Evolutionary conservation across 306 rosid genomes (phyloP), one percentile per base, ranked within the genome.

Genomic region (Gleditsia sinensis): DNA sequence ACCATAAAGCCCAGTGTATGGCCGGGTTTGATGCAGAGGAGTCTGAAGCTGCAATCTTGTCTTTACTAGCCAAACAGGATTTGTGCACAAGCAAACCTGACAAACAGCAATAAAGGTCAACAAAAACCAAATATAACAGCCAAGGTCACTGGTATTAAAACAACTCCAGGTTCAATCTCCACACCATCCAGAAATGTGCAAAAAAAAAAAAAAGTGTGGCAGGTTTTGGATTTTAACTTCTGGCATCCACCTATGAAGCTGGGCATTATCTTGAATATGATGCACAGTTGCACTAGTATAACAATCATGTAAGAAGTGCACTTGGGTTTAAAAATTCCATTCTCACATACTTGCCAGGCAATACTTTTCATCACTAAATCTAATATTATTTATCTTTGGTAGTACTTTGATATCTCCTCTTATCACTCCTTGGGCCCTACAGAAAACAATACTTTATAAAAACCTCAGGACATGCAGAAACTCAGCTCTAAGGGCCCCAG

Each of bases 11-110:
- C 99, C 97, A 58, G 88, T 78, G 84, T 94, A 90, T 32, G 96
- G 98, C 24, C 33, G 96, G 21, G 89, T 81, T 86, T 90, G 98
- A 90, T 90, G 90, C 81, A 90, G 88, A 75, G 96, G 98, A 81
- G 83, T 90, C 85, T 94, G 99, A 84, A 94, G 99, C 88, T 94
- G 97, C 88, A 94, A 72, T 87, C 99, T 88, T 79, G 98, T 94
- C 81, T 94, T 94, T 58, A 94, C 97, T 17, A 94, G 89, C 98
- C 99, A 92, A 64, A 92, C 76, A 58, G 98, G 99, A 82, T 92
- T 88, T 39, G 99, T 94, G 82, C 90, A 94, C 59, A 94, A 86
- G 79, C 84, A 87, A 70, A 92, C 97, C 97, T 94, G 85, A 69
- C 55, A 74, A 81, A 64, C 33, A 76, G 71, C 32, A 76, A 80